Conservation (phyloP, 345 rosid species). For the Brassica cretica region DNA sequence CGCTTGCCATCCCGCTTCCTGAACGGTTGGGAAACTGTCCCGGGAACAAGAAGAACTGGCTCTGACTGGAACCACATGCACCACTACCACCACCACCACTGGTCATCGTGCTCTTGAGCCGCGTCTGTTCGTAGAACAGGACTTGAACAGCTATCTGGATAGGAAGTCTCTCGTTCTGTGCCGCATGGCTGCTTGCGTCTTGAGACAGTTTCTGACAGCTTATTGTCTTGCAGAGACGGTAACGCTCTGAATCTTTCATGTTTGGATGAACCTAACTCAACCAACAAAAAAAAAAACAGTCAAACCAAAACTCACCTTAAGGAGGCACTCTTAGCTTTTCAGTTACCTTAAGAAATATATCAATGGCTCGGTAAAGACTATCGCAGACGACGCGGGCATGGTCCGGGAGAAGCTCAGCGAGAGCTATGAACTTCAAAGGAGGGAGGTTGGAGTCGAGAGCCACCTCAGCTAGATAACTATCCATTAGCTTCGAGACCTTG, state of each 20-base stretch:
- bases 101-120: constrained; percentile 90
- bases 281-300: not conserved
- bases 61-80: constrained; percentile 45
- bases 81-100: constrained; percentile 14
- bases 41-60: constrained; percentile 78
- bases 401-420: constrained; percentile 91
- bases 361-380: constrained; percentile 85
- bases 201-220: constrained; percentile 58
- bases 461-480: constrained; percentile 82
- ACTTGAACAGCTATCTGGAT: constrained; percentile 41
- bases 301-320: not conserved
- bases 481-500: constrained; percentile 86
- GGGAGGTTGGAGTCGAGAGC: constrained; percentile 73
- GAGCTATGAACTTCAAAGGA: constrained; percentile 72
- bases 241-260: constrained; percentile 84
- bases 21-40: constrained; percentile 80
- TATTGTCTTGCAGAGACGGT: constrained; percentile 92
- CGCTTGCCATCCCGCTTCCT: constrained; percentile 86
- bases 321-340: not conserved
- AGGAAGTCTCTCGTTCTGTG: constrained; percentile 42
- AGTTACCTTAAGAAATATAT: constrained; percentile 82
- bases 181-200: constrained; percentile 44
- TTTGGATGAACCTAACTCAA: constrained; percentile 77
- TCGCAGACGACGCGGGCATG: constrained; percentile 84
- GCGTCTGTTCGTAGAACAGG: constrained; percentile 39